Base-by-base conservation (phyloP, 1,284 basidiomycete species). In the Paramarasmius palmivorus region DNA sequence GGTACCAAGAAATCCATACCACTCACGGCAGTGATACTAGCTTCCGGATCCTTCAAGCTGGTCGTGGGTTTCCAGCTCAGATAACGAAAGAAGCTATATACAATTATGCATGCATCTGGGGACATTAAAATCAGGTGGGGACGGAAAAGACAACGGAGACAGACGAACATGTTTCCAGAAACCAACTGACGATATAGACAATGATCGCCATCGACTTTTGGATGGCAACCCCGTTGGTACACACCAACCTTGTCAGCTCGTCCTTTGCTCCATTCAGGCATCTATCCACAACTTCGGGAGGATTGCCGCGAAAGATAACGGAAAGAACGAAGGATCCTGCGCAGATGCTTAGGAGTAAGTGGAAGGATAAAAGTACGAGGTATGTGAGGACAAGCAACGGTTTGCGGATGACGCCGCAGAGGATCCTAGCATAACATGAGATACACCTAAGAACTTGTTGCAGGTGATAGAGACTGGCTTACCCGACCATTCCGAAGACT, bases 401-500 rank as follows among this genome's bases (percentile, higher is more conserved):
- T 51, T 72, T 74, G 59, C 76, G 76, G 55, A 74, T 63, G 50
- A 81, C 63, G 3, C 76, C 68, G 29, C 81, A 82, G 54, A 81
- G 63, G 59, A 83, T 75, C 29, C 80, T 82, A 61, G n/a, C n/a
- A n/a, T n/a, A n/a, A n/a, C n/a, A n/a, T n/a, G n/a, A n/a, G n/a
- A n/a, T n/a, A n/a, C n/a, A n/a, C 15, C 5, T 12, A n/a, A 17
- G 40, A 12, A 41, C 40, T 35, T 34, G 47, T 36, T 35, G 46
- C 26, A 38, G 51, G 10, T 49, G 1, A n/a, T 22, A n/a, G 23
- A n/a, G 32, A 42, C 47, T 37, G 38, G 50, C 79, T 56, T 58
- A 84, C 79, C 82, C 83, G 59, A 82, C 74, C 45, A 81, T 61
- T 12, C 78, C 77, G 36, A 79, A 58, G 25, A 82, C 48, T 1